A percentile compares a stretch with the other conserved stretches of the same genome.
Evolutionary conservation across 2,329 filamentous ascomycete species (phyloP).

Genomic region (Neopestalotiopsis rosae): DNA sequence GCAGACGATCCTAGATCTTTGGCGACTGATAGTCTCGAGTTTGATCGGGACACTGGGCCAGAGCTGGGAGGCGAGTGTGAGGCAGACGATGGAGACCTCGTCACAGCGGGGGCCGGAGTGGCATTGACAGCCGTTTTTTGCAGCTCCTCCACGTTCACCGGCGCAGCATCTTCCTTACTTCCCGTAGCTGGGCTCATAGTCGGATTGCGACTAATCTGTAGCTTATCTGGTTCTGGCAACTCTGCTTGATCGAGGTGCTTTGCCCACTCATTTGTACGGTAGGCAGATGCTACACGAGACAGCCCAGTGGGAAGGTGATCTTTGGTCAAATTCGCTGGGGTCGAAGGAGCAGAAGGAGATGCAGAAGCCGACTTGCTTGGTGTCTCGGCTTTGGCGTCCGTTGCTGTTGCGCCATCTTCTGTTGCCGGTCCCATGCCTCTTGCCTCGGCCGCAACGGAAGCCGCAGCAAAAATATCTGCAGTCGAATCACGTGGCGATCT

Average conservation of each 20-base stretch:
- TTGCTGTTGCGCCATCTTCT: slow-evolving; percentile 16
- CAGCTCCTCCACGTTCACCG: slow-evolving; percentile 68
- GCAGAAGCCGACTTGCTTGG: slow-evolving; percentile 30
- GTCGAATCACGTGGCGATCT: slow-evolving; percentile 29
- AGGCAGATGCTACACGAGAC: slow-evolving; percentile 79
- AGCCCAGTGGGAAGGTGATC: slow-evolving; percentile 72
- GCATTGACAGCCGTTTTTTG: slow-evolving; percentile 66
- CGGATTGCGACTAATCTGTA: slow-evolving; percentile 54
- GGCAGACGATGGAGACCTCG: slow-evolving; percentile 34
- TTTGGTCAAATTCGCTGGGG: slow-evolving; percentile 56
- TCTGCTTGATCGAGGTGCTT: slow-evolving; percentile 86
- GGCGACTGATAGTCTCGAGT: slow-evolving; percentile 18
- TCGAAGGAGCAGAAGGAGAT: slow-evolving; percentile 44
- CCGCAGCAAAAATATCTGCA: slow-evolving; percentile 35
- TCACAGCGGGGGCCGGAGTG: slow-evolving; percentile 43
- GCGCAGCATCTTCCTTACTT: slow-evolving; percentile 58
- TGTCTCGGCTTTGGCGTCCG: slow-evolving; percentile 26
- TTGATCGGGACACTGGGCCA: slow-evolving; percentile 27
- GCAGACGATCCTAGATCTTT: neutral
- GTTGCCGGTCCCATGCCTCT: slow-evolving; percentile 22
- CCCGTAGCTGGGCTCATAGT: slow-evolving; percentile 31
- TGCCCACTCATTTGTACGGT: slow-evolving; percentile 94
- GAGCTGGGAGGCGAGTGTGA: slow-evolving; percentile 30
- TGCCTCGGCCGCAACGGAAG: slow-evolving; percentile 25
- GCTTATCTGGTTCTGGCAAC: slow-evolving; percentile 67